phyloP scores from a whole-genome alignment of 2,329 filamentous ascomycete species.

The Microcera coccophila region DNA sequence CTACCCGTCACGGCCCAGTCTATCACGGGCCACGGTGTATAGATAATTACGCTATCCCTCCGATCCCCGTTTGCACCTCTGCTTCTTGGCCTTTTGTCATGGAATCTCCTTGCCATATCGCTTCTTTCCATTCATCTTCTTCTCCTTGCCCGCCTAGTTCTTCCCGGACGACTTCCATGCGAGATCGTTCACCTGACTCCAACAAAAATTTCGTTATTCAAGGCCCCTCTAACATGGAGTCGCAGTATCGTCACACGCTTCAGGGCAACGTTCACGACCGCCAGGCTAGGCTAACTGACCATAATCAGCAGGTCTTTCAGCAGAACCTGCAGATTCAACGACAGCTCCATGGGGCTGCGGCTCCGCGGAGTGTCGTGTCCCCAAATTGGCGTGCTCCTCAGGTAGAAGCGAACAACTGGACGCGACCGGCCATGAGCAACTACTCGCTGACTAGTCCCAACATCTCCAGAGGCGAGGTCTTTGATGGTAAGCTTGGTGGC shows the following conservation, averaged over 20 bases:
- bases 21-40: conserved; percentile 6
- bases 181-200: background rate
- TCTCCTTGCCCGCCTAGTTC: conserved; percentile 2
- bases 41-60: conserved; percentile 1
- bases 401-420: conserved; percentile 5
- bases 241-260: background rate
- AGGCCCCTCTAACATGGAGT: conserved; percentile 6
- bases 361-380: conserved; percentile 19
- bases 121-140: background rate
- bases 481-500: conserved; percentile 6
- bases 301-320: conserved; percentile 13
- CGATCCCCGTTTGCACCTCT: conserved; percentile 5
- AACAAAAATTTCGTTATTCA: background rate
- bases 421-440: conserved; percentile 5
- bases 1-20: conserved; percentile 3
- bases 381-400: conserved; percentile 20
- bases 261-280: background rate
- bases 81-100: background rate
- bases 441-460: conserved; percentile 11
- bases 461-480: background rate
- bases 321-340: conserved; percentile 7
- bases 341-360: conserved; percentile 7
- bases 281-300: background rate
- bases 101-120: conserved; percentile 2
- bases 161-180: background rate